Base-by-base conservation (phyloP, 2,329 filamentous ascomycete genomes). In the Reticulascus tulasneorum region DNA sequence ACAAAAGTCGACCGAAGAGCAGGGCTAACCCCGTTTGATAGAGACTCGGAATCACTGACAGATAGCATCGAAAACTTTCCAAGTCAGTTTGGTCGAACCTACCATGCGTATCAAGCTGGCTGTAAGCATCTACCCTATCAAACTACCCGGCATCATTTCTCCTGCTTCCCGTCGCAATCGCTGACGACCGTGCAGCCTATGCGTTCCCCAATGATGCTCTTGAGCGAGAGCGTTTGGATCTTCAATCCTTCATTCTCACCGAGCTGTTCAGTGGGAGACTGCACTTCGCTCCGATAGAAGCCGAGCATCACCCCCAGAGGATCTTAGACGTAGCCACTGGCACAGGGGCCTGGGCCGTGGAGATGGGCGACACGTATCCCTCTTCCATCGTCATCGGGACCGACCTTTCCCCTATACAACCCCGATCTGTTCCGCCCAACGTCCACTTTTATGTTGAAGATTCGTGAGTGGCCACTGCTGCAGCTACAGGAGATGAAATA, bases 361-460 rank as follows among this genome's bases (percentile, higher is more conserved):
- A 83, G 49, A 74, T 86, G 64, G 79, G 77, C 47, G 75, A 79
- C 47, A 51, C 64, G 31, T 84, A 80, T 41, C 80, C 80, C 10
- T 52, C 69, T 5, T 63, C 80, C 9, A 59, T 71, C 42, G 67
- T 86, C 20, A 69, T 73, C 31, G 82, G 79, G 21, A 82, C 76
- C 8, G 82, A 86, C 49, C 65, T 86, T 6, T 84, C 79, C 1
- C 79, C 81, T 2, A 79, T 84, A 18, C 82, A 86, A 50, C 79
- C 81, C 3, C 62, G 63, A 5, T 66, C 74, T 30, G 80, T 87
- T 1, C 84, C 85, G 1, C 73, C 75, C 13, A 90, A 90, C 44
- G 81, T 88, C 11, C 75, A 79, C 44, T 90, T 90, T 47, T 78
- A 79, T 42, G 73, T 90, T 29, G 83, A 88, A 51, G 84, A 89